Evolutionary conservation across 2,329 filamentous ascomycete species (phyloP).

Genomic region (Pseudovirgaria hyperparasitica): DNA sequence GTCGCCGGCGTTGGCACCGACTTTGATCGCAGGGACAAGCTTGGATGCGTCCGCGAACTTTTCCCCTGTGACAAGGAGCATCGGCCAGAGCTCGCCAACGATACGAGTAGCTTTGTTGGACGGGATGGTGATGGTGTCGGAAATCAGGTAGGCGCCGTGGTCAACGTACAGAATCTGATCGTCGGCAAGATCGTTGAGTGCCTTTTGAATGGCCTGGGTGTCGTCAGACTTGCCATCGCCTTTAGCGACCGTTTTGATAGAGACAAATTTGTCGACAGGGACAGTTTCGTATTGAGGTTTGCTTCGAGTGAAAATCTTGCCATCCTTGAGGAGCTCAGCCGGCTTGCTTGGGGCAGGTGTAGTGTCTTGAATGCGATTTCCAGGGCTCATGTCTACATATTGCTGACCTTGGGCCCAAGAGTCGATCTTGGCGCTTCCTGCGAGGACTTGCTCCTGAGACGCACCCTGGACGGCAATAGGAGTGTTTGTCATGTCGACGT

Average conservation of each 20-base stretch:
- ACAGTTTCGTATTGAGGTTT: slow-evolving; percentile 78
- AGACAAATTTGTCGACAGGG: slow-evolving; percentile 59
- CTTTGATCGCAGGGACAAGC: slow-evolving; percentile 73
- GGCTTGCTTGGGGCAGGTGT: slow-evolving; percentile 47
- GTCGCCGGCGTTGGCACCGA: slow-evolving; percentile 61
- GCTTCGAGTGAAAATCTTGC: slow-evolving; percentile 66
- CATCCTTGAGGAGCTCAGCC: slow-evolving; percentile 49
- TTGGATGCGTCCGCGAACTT: slow-evolving; percentile 63
- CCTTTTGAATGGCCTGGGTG: slow-evolving; percentile 67
- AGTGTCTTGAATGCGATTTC: slow-evolving; percentile 44
- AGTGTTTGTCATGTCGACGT: slow-evolving; percentile 69
- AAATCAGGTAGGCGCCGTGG: slow-evolving; percentile 50
- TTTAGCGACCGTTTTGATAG: slow-evolving; percentile 67
- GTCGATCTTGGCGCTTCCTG: slow-evolving; percentile 54
- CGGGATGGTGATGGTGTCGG: slow-evolving; percentile 46
- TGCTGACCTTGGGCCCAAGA: slow-evolving; percentile 72
- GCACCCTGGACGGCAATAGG: slow-evolving; percentile 50
- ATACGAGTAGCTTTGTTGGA: slow-evolving; percentile 63
- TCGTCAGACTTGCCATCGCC: slow-evolving; percentile 85
- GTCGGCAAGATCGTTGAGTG: slow-evolving; percentile 54
- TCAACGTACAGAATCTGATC: slow-evolving; percentile 53
- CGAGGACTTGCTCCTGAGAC: slow-evolving; percentile 49
- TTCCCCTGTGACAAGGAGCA: slow-evolving; percentile 70
- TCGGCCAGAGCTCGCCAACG: slow-evolving; percentile 80
- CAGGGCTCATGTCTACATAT: slow-evolving; percentile 40